phyloP scores from a whole-genome alignment of 441 rosid species.

The Mallotus repandus region DNA sequence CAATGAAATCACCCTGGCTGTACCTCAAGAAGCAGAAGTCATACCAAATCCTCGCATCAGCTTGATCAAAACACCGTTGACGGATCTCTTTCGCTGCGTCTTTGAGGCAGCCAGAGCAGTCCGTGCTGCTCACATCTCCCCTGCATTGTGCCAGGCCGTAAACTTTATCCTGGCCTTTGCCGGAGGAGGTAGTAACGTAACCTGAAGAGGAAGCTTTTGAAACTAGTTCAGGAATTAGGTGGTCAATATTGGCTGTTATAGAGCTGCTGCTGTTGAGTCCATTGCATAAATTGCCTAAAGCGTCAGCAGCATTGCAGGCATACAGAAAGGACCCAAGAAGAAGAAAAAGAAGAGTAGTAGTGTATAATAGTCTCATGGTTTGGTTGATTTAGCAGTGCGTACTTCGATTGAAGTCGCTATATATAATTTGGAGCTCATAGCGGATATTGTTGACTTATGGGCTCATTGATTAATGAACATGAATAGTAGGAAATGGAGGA shows the following conservation, averaged over 20 bases:
- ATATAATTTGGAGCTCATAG: too few species aligned
- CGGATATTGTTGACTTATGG: too few species aligned
- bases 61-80: slow-evolving; percentile 47
- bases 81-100: slow-evolving; percentile 61
- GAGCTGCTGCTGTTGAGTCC: slow-evolving; percentile 22
- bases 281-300: slow-evolving; percentile 10
- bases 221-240: slow-evolving; percentile 40
- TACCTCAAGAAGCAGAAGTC: slow-evolving; percentile 69
- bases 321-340: slow-evolving; percentile 16
- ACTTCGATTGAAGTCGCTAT: slow-evolving; percentile 2
- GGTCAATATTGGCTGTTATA: neutral
- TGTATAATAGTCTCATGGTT: slow-evolving; percentile 21
- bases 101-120: slow-evolving; percentile 53
- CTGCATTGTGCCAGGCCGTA: slow-evolving; percentile 81
- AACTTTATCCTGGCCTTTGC: slow-evolving; percentile 38
- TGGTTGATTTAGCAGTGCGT: neutral
- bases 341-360: slow-evolving; percentile 18
- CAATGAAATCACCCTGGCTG: slow-evolving; percentile 39
- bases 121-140: slow-evolving; percentile 54
- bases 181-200: slow-evolving; percentile 39
- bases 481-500: too few species aligned
- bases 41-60: slow-evolving; percentile 66
- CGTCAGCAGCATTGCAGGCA: slow-evolving; percentile 20
- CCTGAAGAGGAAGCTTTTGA: slow-evolving; percentile 42
- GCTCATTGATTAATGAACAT: too few species aligned